phyloP scores from a whole-genome alignment of 2,329 filamentous ascomycete genomes.

The Colletotrichum echinochloae region DNA sequence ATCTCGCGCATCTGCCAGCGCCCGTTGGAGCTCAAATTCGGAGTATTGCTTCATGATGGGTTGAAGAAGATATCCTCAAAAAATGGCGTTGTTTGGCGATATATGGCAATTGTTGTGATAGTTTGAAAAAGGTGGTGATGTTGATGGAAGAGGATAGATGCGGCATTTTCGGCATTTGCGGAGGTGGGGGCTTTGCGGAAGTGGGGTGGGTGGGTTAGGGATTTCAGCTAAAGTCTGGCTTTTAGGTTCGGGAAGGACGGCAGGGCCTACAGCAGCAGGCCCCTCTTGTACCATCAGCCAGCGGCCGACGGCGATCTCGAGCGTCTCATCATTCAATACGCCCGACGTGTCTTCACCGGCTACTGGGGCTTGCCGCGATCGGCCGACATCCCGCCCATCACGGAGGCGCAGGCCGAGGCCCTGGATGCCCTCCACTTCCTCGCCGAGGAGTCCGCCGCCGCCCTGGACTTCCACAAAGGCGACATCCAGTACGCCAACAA shows the following conservation, averaged over 20 bases:
- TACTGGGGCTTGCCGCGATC: constrained; percentile 67
- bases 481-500: constrained; percentile 70
- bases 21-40: too few species aligned
- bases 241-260: constrained; percentile 64
- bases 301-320: constrained; percentile 59
- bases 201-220: too few species aligned
- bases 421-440: constrained; percentile 64
- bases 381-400: constrained; percentile 66
- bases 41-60: too few species aligned
- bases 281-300: constrained; percentile 68
- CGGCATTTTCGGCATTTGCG: too few species aligned
- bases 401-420: constrained; percentile 64
- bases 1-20: too few species aligned
- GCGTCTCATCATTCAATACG: constrained; percentile 70
- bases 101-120: too few species aligned
- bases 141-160: too few species aligned
- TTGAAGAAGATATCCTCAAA: too few species aligned
- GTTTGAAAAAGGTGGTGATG: too few species aligned
- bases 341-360: constrained; percentile 68
- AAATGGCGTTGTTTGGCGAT: too few species aligned
- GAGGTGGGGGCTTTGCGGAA: too few species aligned
- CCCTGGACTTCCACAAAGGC: constrained; percentile 61
- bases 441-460: constrained; percentile 58
- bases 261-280: constrained; percentile 60
- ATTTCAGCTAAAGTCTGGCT: background rate